Base-by-base conservation (phyloP, 371 early-diverging fungal genomes). In the Sporodiniella umbellata region DNA sequence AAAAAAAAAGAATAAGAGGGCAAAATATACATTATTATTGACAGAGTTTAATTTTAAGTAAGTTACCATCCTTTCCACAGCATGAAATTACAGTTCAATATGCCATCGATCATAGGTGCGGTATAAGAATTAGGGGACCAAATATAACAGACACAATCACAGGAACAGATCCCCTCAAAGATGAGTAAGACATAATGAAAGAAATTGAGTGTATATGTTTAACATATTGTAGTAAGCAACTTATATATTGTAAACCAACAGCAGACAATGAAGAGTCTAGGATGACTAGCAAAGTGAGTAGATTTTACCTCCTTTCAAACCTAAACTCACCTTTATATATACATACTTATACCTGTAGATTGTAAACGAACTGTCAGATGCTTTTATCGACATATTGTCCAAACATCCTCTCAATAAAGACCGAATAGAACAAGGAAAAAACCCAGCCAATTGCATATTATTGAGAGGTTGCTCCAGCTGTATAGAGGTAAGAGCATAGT, bases 91-190 rank as follows among this genome's bases (percentile, higher is more conserved):
- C 64, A 15, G 66, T 73, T 11, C 62, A 70, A 44, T 70, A 76
- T 43, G 70, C 73, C 10, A 76, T 63, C 22, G 77, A 76, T 23
- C 77, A 76, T 56, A 61, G 77, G 1, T 70, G 70, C 42, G 75
- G 75, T 47, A 58, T 75, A 6, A 54, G 78, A 31, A 68, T 79
- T 11, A 64, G 75, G n/a, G 80, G 80, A 1, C 78, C 78, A 0
- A 37, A 51, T 14, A 37, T 80, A 12, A 63, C 70, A 3, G 71
- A 74, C 53, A 45, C 54, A 3, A 80, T 79, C 30, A 79, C 74
- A 8, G 80, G 80, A 35, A 80, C 80, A 8, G 80, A 80, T 56
- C 80, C 80, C 3, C 45, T 79, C 6, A 74, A 77, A 56, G 80
- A 80, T 64, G 63, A 63, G 72, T 75, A 63, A 52, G 26, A 23